Evolutionary conservation across 176 grass and related monocot genomes (phyloP), one percentile per base, ranked within the genome.

Genomic region (Oryza meridionalis): DNA sequence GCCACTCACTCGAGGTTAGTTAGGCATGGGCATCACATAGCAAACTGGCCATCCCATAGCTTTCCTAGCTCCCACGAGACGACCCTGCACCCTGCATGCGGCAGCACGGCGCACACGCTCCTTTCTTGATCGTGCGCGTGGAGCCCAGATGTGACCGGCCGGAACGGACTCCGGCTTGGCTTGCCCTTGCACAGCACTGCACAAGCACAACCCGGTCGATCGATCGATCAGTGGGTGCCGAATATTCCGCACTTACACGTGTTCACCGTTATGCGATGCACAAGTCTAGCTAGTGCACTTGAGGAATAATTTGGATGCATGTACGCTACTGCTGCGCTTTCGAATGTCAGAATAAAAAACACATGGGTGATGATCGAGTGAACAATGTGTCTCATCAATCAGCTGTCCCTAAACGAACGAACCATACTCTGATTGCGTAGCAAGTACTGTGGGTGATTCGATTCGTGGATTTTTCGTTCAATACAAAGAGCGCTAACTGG

Each of bases 71-170:
- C 75, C 25, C 4, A 21, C 59, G 61, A 55, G 31, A 55, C 16
- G 50, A 55, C 69, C 74, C 32, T 43, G 42, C 58, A 53, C 46
- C 58, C 50, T 21, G 79, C 19, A 45, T 49, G 13, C 17, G 21
- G 16, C 53, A 58, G 16, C 53, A n/a, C 53, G 19, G 53, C 2
- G 53, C 17, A 21, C 17, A 21, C 25, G 17, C 35, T 2, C 2
- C 24, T 62, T 77, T 26, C 53, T 50, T 13, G 32, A 22, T n/a
- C 26, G 63, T 44, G 42, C 17, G 5, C 11, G 45, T 61, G 70
- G 31, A 72, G 40, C 14, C 72, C 26, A n/a, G 55, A 77, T 67
- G 37, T 70, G 85, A 87, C 12, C 32, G 53, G 4, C 12, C 32
- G 53, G 4, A 19, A 17, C 51, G 51, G 0, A n/a, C 19, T 58